Percentiles rank a stretch among this genome's conserved stretches.
These are phyloP conservation scores for Larix kaempferi DNA, from an alignment of 75 land plant genomes.

Conservation along the genomic window DNA sequence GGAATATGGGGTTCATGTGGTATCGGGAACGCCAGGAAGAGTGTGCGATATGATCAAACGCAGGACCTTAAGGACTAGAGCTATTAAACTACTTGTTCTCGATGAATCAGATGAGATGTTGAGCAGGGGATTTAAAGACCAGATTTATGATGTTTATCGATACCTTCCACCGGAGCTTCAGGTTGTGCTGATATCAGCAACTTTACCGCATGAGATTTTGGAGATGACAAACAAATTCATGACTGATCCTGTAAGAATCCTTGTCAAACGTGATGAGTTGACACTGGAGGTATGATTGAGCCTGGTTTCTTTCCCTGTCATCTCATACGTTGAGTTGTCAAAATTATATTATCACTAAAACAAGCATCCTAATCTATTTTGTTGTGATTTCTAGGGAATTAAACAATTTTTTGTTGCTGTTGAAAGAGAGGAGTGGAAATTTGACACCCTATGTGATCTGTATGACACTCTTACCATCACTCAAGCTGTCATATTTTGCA, in stretches of 20 bases:
- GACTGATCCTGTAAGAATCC: constrained; percentile 97
- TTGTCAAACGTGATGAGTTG: constrained; percentile 99
- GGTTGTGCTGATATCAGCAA: constrained; percentile 95
- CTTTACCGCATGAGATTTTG: constrained; percentile 96
- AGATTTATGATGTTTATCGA: constrained; percentile 97
- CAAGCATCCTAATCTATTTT: neutral
- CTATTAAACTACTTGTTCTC: constrained; percentile 81
- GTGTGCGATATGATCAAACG: constrained; percentile 99
- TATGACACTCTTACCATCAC: constrained; percentile 98
- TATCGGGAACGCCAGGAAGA: constrained; percentile 97
- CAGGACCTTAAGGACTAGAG: constrained; percentile 86
- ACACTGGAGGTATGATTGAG: constrained; percentile 64
- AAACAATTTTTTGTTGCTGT: constrained; percentile 99
- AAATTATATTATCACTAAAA: neutral
- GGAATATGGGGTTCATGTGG: constrained; percentile 96
- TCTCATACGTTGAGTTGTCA: neutral
- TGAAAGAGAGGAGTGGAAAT: constrained; percentile 98
- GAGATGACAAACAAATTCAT: constrained; percentile 99
- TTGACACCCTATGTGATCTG: constrained; percentile 96
- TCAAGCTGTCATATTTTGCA: constrained; percentile 99
- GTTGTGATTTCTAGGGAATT: constrained; percentile 69
- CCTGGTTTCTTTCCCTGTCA: neutral
- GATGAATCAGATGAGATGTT: constrained; percentile 99
- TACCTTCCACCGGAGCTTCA: constrained; percentile 99
- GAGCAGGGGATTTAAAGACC: constrained; percentile 99